Base-by-base conservation (phyloP, 352 stramenopile species). In the Pythium guiyangense region DNA sequence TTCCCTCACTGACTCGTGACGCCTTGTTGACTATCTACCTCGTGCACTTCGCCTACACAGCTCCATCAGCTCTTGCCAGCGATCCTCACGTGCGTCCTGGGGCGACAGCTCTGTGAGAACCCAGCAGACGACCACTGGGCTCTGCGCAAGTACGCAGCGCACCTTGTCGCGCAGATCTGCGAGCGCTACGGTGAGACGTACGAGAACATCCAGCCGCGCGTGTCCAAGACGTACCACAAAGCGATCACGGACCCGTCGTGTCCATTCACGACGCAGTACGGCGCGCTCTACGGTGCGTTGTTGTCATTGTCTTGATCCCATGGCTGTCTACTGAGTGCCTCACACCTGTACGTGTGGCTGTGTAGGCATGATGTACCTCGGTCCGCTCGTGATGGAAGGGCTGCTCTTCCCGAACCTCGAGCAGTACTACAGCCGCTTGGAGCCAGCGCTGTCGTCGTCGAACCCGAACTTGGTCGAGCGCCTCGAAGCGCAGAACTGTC, bases 61-160 rank as follows among this genome's bases (percentile, higher is more conserved):
- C 73, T 98, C 10, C 91, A 98, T 61, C 91, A 98, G 84, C 66
- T 98, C 42, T 83, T 98, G 58, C 91, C 91, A 25, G 80, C 90
- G 35, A 91, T 98, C 29, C 70, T 98, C 53, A 98, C 92, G 39
- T 97, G 90, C 56, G 83, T 98, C 25, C 75, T 98, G 22, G 89
- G 91, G 15, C 86, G 89, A 55, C 86, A 94, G 52, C 64, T 97
- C 6, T 97, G 88, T 55, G 86, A 90, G 49, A 90, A 89, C 55
- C 73, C 86, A 11, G 67, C 82, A 17, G 75, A 94, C 37, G 83
- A 97, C 63, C 91, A 98, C 63, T 98, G 92, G 92, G 79, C 79
- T 4, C 59, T 98, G 27, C 86, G 94, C 52, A 88, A 90, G 59
- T 93, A 92, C 51, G 80, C 82, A 0, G 84, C 86, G 15, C 79